Conservation (phyloP, 768 basidiomycete genomes). For the Kwoniella botswanensis region DNA sequence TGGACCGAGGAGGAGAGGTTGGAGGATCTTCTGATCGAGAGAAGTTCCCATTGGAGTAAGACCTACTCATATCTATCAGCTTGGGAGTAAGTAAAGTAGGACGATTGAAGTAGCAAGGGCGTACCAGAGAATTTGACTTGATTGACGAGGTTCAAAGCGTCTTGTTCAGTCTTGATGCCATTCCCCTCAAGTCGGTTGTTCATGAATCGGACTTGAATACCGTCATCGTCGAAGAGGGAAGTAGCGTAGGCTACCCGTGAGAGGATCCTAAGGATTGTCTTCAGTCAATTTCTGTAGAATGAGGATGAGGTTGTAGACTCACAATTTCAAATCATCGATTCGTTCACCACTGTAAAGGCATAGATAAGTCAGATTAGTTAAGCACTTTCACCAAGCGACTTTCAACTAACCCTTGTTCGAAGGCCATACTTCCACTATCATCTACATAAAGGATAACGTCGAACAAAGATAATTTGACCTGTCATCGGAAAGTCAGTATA, state of each 20-base stretch:
- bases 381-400: too few relatives aligned
- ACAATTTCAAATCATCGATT: constrained; percentile 61
- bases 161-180: constrained; percentile 56
- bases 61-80: constrained; percentile 46
- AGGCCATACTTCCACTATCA: constrained; percentile 56
- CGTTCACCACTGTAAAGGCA: constrained; percentile 53
- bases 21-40: constrained; percentile 58
- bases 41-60: constrained; percentile 60
- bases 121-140: constrained; percentile 59
- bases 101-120: neutral
- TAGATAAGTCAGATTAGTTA: too few relatives aligned
- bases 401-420: constrained; percentile 41
- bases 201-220: constrained; percentile 60
- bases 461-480: constrained; percentile 58
- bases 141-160: constrained; percentile 54
- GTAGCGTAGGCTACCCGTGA: constrained; percentile 59
- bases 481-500: neutral
- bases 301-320: neutral
- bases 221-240: constrained; percentile 59
- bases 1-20: constrained; percentile 60
- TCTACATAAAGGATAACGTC: constrained; percentile 58
- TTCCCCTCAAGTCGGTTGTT: constrained; percentile 60
- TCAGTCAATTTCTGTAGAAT: too few relatives aligned
- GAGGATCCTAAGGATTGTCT: constrained; percentile 37
- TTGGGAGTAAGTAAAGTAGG: too few relatives aligned